phyloP scores from a whole-genome alignment of 306 rosid species.

The Senna siamea region DNA sequence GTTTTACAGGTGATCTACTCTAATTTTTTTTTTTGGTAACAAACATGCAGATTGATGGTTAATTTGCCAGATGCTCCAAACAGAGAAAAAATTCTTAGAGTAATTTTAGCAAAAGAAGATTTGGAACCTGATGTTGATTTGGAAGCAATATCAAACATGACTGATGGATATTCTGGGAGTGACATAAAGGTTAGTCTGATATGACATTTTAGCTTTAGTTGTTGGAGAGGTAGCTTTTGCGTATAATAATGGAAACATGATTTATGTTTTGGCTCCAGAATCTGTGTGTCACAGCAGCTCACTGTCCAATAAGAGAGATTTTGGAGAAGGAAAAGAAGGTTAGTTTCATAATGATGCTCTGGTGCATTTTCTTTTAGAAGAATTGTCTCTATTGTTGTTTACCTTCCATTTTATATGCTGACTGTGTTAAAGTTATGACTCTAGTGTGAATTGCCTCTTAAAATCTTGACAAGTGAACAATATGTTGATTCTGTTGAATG shows the following conservation, averaged over 20 bases:
- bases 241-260: background rate
- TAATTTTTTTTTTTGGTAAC: background rate
- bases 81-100: slow-evolving; percentile 77
- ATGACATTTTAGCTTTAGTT: slow-evolving; percentile 21
- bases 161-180: slow-evolving; percentile 94
- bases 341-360: slow-evolving; percentile 12
- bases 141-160: slow-evolving; percentile 78
- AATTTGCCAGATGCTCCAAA: slow-evolving; percentile 84
- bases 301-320: slow-evolving; percentile 83
- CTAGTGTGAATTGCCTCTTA: background rate
- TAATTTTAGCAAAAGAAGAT: slow-evolving; percentile 85
- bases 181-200: slow-evolving; percentile 74
- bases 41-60: slow-evolving; percentile 79
- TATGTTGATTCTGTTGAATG: background rate
- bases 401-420: background rate
- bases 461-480: background rate
- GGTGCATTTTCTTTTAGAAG: background rate
- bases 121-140: slow-evolving; percentile 70
- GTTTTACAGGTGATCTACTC: slow-evolving; percentile 7
- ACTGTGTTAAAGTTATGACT: background rate
- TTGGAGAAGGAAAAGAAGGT: slow-evolving; percentile 92
- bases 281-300: slow-evolving; percentile 86
- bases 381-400: background rate
- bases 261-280: slow-evolving; percentile 57
- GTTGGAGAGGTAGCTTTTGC: slow-evolving; percentile 22